Percentiles rank a stretch among this genome's conserved stretches.
These are phyloP conservation scores for Trypanosoma melophagium DNA, from an alignment of 208 protist species.

Conservation along the genomic window DNA sequence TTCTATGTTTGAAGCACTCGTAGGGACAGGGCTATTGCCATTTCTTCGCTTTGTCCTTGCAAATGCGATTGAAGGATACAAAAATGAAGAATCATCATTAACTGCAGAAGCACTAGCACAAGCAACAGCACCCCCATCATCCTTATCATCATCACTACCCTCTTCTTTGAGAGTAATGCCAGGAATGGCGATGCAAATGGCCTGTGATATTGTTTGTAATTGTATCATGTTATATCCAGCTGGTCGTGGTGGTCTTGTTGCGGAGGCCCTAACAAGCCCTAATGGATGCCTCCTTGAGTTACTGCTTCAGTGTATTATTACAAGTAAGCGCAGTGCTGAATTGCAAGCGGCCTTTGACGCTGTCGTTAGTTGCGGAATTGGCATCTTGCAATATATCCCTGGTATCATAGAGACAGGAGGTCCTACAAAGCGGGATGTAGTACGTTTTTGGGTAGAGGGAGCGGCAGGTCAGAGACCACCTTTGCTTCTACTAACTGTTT, in stretches of 20 bases:
- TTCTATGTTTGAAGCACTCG: constrained; percentile 47
- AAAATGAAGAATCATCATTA: not conserved
- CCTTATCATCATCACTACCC: not conserved
- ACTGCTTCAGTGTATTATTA: constrained; percentile 40
- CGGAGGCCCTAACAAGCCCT: constrained; percentile 13
- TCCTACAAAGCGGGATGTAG: constrained; percentile 40
- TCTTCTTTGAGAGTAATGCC: not conserved
- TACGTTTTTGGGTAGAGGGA: constrained; percentile 62
- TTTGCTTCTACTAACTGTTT: constrained; percentile 32
- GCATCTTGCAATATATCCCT: constrained; percentile 25
- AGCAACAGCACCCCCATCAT: no score
- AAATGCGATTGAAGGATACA: constrained; percentile 16
- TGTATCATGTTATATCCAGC: constrained; percentile 32
- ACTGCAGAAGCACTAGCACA: no score
- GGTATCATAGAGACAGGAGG: constrained; percentile 15
- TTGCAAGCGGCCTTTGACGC: constrained; percentile 50
- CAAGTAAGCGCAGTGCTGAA: constrained; percentile 32
- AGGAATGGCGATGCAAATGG: constrained; percentile 39
- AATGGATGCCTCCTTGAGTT: constrained; percentile 37
- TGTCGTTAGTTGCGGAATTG: constrained; percentile 26
- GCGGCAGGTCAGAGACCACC: constrained; percentile 34
- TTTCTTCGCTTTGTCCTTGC: constrained; percentile 39
- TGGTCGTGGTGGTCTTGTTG: constrained; percentile 25
- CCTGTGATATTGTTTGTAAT: constrained; percentile 38
- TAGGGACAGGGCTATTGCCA: constrained; percentile 36